Conservation (phyloP, 108 stramenopile species). For the Mediolabrus comicus region DNA sequence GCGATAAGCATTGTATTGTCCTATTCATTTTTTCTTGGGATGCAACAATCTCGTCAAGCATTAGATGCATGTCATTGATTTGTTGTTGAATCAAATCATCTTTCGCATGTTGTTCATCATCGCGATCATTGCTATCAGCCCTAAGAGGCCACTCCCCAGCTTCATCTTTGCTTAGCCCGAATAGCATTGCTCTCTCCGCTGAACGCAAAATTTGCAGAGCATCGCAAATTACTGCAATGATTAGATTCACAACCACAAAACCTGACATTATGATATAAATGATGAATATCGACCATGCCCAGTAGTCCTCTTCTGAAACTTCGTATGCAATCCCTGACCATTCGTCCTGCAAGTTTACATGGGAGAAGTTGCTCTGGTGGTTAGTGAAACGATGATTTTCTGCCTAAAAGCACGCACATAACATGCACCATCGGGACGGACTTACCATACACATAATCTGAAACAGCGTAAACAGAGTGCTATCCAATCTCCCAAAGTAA, state of each 20-base stretch:
- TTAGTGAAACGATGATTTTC: background rate
- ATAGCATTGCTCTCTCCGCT: constrained; percentile 17
- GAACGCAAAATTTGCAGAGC: constrained; percentile 21
- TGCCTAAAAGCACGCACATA: background rate
- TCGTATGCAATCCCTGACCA: constrained; percentile 47
- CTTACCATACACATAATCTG: constrained; percentile 53
- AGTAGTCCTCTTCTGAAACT: constrained; percentile 27
- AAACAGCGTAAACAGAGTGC: constrained; percentile 55
- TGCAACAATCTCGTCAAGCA: constrained; percentile 22
- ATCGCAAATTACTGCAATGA: constrained; percentile 55
- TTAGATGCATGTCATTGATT: constrained; percentile 10
- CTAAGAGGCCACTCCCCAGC: background rate
- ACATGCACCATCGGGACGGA: background rate
- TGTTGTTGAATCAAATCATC: background rate
- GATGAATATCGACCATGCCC: constrained; percentile 38
- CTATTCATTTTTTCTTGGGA: constrained; percentile 19
- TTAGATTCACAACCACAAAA: constrained; percentile 44
- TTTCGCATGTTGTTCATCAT: background rate
- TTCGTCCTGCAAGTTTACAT: constrained; percentile 16
- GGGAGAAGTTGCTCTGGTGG: background rate
- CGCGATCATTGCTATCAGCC: background rate
- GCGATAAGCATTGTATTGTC: constrained; percentile 24
- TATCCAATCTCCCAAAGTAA: constrained; percentile 58
- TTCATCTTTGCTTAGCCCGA: constrained; percentile 2
- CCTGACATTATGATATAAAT: constrained; percentile 30